These are phyloP conservation scores for Diaporthe citri DNA, from an alignment of 2,329 filamentous ascomycete genomes.

Conservation along the genomic window DNA sequence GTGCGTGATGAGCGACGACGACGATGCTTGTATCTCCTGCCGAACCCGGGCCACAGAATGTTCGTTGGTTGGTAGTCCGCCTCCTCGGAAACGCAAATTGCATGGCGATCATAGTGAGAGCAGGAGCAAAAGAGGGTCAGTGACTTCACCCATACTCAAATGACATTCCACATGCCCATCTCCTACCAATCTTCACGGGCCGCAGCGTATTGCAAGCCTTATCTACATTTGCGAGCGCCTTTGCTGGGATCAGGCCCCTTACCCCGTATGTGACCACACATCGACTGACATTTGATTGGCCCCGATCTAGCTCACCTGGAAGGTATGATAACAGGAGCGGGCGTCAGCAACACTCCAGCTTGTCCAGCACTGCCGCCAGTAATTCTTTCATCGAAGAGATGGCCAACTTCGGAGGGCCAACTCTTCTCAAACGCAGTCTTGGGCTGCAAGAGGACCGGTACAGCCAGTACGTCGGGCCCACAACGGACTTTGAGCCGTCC, in stretches of 20 bases:
- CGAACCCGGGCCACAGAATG: constrained; percentile 83
- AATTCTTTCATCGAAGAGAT: constrained; percentile 77
- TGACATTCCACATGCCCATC: constrained; percentile 27
- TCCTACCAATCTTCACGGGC: constrained; percentile 27
- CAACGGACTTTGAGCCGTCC: constrained; percentile 86
- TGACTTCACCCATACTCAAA: constrained; percentile 40
- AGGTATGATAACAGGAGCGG: constrained; percentile 66
- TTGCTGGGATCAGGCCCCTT: constrained; percentile 31
- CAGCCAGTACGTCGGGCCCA: constrained; percentile 86
- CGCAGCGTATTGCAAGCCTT: constrained; percentile 27
- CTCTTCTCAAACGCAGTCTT: constrained; percentile 76
- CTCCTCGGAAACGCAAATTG: constrained; percentile 84
- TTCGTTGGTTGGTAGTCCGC: constrained; percentile 81
- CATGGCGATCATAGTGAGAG: constrained; percentile 73
- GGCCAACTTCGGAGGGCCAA: constrained; percentile 77
- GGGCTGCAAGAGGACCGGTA: constrained; percentile 83
- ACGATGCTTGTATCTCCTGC: constrained; percentile 79
- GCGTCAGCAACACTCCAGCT: constrained; percentile 67
- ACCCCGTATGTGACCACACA: constrained; percentile 17
- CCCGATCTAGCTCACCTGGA: constrained; percentile 65
- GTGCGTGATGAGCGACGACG: constrained; percentile 82
- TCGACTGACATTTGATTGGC: constrained; percentile 64
- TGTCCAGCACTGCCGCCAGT: constrained; percentile 73
- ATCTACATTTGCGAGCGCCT: constrained; percentile 18
- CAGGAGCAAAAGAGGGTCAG: constrained; percentile 78